These are phyloP conservation scores for Eucalyptus viminalis DNA, from an alignment of 345 rosid species.

Conservation along the genomic window DNA sequence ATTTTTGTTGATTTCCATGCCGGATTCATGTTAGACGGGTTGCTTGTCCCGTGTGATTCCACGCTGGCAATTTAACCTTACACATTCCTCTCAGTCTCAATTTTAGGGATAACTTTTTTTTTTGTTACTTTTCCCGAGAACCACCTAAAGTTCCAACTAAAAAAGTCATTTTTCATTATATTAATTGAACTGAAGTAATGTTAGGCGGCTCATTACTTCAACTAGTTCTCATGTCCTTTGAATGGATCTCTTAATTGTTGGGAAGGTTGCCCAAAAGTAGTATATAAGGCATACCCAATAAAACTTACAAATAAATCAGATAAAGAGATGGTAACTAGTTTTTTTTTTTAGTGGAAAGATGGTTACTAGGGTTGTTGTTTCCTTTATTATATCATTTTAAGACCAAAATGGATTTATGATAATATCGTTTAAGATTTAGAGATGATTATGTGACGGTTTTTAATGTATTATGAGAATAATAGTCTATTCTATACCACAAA, in stretches of 20 bases:
- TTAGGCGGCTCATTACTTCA: neutral
- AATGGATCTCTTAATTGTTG: neutral
- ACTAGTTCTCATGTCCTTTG: neutral
- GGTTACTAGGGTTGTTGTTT: neutral
- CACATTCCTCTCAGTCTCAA: neutral
- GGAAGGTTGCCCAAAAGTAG: neutral
- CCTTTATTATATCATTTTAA: neutral
- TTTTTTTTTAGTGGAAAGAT: too few species aligned
- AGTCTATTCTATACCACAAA: too few species aligned
- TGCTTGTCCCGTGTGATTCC: neutral
- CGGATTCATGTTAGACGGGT: neutral
- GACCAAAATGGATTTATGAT: neutral
- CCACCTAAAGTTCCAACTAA: neutral
- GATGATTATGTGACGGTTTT: rapidly evolving
- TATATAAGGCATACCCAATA: neutral
- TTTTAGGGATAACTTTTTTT: neutral
- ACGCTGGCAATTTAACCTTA: neutral
- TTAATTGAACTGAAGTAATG: neutral
- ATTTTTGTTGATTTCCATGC: neutral
- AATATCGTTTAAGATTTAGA: too few species aligned
- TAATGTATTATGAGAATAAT: too few species aligned
- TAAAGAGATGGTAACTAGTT: neutral
- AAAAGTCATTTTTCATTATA: neutral
- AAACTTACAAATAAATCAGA: too few species aligned
- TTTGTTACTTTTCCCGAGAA: neutral